phyloP scores from a whole-genome alignment of 1,284 basidiomycete genomes.

The Leccinum insolens region DNA sequence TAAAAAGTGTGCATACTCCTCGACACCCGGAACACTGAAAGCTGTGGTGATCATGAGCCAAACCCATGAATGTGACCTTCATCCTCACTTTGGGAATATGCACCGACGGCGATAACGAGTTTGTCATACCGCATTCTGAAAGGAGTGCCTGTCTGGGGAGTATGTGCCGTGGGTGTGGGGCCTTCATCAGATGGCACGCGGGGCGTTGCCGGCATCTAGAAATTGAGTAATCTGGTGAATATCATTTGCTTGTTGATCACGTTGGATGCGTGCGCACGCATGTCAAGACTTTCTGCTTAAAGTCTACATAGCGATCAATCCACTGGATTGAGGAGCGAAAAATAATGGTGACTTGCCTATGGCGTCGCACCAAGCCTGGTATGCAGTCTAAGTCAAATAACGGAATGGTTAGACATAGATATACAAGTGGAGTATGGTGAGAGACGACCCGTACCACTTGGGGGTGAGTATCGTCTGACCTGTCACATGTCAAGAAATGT shows the following conservation, averaged over 20 bases:
- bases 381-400: conserved; percentile 47
- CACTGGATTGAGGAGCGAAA: not conserved
- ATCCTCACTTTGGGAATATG: conserved; percentile 76
- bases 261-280: conserved; percentile 46
- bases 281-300: conserved; percentile 59
- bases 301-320: conserved; percentile 47
- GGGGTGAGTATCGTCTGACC: conserved; percentile 58
- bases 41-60: conserved; percentile 40
- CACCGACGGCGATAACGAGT: conserved; percentile 83
- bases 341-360: conserved; percentile 46
- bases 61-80: not conserved
- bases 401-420: not conserved
- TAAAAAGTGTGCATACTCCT: conserved; percentile 79
- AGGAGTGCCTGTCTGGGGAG: conserved; percentile 13
- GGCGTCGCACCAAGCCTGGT: conserved; percentile 74
- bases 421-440: not conserved
- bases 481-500: conserved; percentile 24
- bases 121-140: conserved; percentile 76
- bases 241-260: not conserved
- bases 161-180: conserved; percentile 16
- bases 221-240: not conserved
- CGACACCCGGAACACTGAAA: conserved; percentile 68
- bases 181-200: conserved; percentile 37
- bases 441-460: conserved; percentile 47
- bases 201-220: conserved; percentile 60